Evolutionary conservation across 768 basidiomycete genomes (phyloP).

Genomic region (Serendipita sp.): DNA sequence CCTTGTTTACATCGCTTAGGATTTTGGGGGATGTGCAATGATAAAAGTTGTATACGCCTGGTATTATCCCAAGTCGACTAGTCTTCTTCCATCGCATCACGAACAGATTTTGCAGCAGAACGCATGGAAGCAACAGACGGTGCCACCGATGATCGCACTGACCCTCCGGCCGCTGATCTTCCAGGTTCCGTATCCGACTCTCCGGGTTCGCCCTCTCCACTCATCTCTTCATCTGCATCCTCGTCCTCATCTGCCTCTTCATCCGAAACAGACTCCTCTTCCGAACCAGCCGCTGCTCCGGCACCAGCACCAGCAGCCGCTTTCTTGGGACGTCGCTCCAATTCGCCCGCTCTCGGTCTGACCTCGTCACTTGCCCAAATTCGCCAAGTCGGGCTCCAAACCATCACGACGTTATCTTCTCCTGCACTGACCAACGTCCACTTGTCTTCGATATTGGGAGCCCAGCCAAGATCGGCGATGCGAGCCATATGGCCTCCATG

Average conservation of each 20-base stretch:
- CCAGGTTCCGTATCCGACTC: neutral
- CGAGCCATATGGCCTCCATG: conserved; percentile 89
- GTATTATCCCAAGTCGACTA: neutral
- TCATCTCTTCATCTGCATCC: conserved; percentile 9
- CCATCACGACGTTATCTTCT: conserved; percentile 93
- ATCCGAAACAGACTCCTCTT: conserved; percentile 6
- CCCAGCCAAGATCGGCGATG: conserved; percentile 93
- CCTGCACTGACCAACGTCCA: conserved; percentile 83
- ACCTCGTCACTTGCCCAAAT: conserved; percentile 86
- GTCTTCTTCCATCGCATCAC: conserved; percentile 3
- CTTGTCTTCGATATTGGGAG: conserved; percentile 60
- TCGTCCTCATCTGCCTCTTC: conserved; percentile 9
- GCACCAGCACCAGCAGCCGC: conserved; percentile 24
- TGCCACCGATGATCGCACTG: neutral
- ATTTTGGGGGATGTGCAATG: neutral
- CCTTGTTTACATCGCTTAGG: neutral
- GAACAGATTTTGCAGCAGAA: neutral
- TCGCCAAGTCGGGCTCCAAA: conserved; percentile 93
- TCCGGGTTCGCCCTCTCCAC: neutral
- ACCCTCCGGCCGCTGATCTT: neutral
- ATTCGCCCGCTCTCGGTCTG: conserved; percentile 66
- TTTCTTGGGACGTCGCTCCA: conserved; percentile 69
- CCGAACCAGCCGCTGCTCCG: neutral
- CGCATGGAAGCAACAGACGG: conserved; percentile 4
- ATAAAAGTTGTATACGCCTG: neutral